phyloP scores from a whole-genome alignment of 139 green algal species.

The Marvania coccoides region DNA sequence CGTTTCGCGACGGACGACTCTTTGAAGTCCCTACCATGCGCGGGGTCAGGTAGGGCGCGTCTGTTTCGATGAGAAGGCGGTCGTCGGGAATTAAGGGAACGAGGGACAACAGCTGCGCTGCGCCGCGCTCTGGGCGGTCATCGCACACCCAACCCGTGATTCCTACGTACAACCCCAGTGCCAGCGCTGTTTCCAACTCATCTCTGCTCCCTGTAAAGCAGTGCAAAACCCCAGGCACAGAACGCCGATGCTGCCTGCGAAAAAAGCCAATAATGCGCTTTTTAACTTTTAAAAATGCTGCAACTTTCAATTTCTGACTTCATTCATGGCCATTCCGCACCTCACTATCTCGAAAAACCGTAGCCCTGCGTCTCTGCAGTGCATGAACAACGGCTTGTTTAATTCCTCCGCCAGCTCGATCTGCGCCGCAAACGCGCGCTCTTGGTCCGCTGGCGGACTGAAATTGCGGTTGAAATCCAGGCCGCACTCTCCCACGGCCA shows the following conservation, averaged over 20 bases:
- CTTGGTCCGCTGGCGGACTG: slow-evolving; percentile 55
- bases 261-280: not conserved
- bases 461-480: slow-evolving; percentile 81
- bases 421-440: slow-evolving; percentile 52
- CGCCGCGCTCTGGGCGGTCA: slow-evolving; percentile 54
- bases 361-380: slow-evolving; percentile 57
- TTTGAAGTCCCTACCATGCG: slow-evolving; percentile 45
- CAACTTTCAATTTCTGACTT: not conserved
- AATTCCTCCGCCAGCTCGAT: slow-evolving; percentile 53
- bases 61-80: slow-evolving; percentile 69
- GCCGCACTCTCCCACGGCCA: slow-evolving; percentile 61
- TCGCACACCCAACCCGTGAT: slow-evolving; percentile 74
- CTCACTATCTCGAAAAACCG: slow-evolving; percentile 42
- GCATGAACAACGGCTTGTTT: slow-evolving; percentile 66
- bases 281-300: not conserved
- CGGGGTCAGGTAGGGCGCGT: slow-evolving; percentile 63
- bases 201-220: slow-evolving; percentile 62
- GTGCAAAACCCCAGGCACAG: slow-evolving; percentile 51
- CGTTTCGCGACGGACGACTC: slow-evolving; percentile 50
- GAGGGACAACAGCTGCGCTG: slow-evolving; percentile 48
- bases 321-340: not conserved
- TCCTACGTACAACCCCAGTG: slow-evolving; percentile 52
- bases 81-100: slow-evolving; percentile 47
- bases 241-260: slow-evolving; percentile 27
- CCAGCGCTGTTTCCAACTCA: slow-evolving; percentile 49